These are phyloP conservation scores for Malus hybrid DNA, from an alignment of 331 rosid species.

Conservation along the genomic window DNA sequence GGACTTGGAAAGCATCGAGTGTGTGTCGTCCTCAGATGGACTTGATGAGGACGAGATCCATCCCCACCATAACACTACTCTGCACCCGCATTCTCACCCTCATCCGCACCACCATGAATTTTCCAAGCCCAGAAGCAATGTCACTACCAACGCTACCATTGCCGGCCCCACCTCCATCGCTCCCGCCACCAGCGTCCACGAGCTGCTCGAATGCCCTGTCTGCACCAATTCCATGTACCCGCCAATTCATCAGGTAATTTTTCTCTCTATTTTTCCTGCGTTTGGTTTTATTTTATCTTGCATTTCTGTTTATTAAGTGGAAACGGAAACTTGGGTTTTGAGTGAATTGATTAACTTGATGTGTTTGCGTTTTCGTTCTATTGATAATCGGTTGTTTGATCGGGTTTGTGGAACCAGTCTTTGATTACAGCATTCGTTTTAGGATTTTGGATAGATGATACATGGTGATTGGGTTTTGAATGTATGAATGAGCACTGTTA, in stretches of 20 bases:
- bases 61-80: slow-evolving; percentile 33
- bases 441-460: background rate
- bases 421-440: background rate
- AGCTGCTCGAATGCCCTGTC: slow-evolving; percentile 95
- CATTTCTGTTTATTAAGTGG: background rate
- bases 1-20: slow-evolving; percentile 93
- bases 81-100: slow-evolving; percentile 38
- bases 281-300: background rate
- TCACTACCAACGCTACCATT: slow-evolving; percentile 23
- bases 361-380: background rate
- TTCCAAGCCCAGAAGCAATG: slow-evolving; percentile 61
- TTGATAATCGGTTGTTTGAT: background rate
- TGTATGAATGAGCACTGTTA: background rate
- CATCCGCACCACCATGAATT: slow-evolving; percentile 68
- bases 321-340: background rate
- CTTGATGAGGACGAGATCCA: slow-evolving; percentile 98
- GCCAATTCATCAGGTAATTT: slow-evolving; percentile 86
- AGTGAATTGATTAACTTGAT: background rate
- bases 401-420: background rate
- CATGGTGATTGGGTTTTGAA: background rate
- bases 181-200: slow-evolving; percentile 98
- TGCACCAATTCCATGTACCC: slow-evolving; percentile 99
- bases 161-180: slow-evolving; percentile 54
- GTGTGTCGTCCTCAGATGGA: slow-evolving; percentile 87
- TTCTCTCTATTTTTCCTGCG: background rate